These are phyloP conservation scores for Ramichloridium luteum DNA, from an alignment of 2,329 filamentous ascomycete species.

Conservation along the genomic window DNA sequence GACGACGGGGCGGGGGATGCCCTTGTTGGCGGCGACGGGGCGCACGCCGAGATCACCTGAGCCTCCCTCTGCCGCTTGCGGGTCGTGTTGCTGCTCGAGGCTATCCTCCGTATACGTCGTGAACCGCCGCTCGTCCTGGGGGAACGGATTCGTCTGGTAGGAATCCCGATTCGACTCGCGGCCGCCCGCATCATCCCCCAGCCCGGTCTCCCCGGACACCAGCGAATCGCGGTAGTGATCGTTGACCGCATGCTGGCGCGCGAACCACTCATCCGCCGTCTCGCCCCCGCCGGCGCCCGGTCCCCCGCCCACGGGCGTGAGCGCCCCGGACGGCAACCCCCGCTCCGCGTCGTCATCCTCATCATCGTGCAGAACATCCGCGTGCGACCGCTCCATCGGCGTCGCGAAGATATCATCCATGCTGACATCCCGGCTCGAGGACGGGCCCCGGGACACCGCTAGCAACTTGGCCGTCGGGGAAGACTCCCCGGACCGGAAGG, in stretches of 20 bases:
- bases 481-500: conserved; percentile 47
- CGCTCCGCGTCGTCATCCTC: too few relatives aligned
- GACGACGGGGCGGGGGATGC: conserved; percentile 63
- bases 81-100: conserved; percentile 27
- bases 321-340: conserved; percentile 8
- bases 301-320: too few relatives aligned
- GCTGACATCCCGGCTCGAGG: conserved; percentile 40
- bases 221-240: conserved; percentile 41
- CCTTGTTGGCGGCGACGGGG: conserved; percentile 17
- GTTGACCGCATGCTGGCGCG: conserved; percentile 46
- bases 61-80: not conserved
- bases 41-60: conserved; percentile 54
- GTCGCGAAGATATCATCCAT: conserved; percentile 29
- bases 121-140: conserved; percentile 40
- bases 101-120: conserved; percentile 45
- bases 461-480: conserved; percentile 44
- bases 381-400: conserved; percentile 26
- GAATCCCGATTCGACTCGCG: conserved; percentile 21
- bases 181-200: too few relatives aligned
- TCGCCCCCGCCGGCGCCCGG: too few relatives aligned
- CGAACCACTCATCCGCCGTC: conserved; percentile 38
- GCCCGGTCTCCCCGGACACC: too few relatives aligned
- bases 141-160: conserved; percentile 39
- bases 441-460: conserved; percentile 40
- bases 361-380: conserved; percentile 39